Evolutionary conservation across 1,284 basidiomycete genomes (phyloP).

Genomic region (Sporisorium scitamineum): DNA sequence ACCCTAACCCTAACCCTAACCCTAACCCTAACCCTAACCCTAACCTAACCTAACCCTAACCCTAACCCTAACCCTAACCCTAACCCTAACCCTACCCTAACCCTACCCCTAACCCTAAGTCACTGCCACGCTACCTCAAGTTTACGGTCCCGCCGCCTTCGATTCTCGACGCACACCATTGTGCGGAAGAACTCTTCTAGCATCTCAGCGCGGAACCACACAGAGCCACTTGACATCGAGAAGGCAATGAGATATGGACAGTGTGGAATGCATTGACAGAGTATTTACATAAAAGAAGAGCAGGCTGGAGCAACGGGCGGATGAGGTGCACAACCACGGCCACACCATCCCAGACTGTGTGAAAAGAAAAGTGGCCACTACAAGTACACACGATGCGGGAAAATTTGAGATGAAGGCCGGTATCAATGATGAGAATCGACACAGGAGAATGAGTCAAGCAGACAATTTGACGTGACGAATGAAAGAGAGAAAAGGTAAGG

Average conservation of each 20-base stretch:
- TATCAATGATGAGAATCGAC: slow-evolving; percentile 1
- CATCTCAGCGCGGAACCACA: neutral
- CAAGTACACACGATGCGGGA: slow-evolving; percentile 46
- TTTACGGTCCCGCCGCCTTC: neutral
- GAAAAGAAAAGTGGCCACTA: slow-evolving; percentile 24
- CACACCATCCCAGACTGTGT: neutral
- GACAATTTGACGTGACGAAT: slow-evolving; percentile 38
- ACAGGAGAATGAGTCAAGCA: slow-evolving; percentile 17
- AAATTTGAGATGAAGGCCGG: slow-evolving; percentile 18
- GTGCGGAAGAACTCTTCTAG: neutral
- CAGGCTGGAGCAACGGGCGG: neutral
- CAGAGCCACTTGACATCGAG: neutral
- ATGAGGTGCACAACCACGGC: neutral
- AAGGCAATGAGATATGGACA: neutral
- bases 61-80: slow-evolving; percentile 22
- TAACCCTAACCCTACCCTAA: neutral
- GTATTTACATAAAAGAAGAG: slow-evolving; percentile 12
- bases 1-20: slow-evolving; percentile 19
- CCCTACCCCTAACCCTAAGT: no score
- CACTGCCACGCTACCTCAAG: no score
- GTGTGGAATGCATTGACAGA: slow-evolving; percentile 2
- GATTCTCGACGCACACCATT: neutral
- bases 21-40: slow-evolving; percentile 21
- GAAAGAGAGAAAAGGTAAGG: slow-evolving; percentile 29
- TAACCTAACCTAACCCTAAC: slow-evolving; percentile 21